These are phyloP conservation scores for Lecanicillium sp. DNA, from an alignment of 2,329 filamentous ascomycete genomes.

Conservation along the genomic window DNA sequence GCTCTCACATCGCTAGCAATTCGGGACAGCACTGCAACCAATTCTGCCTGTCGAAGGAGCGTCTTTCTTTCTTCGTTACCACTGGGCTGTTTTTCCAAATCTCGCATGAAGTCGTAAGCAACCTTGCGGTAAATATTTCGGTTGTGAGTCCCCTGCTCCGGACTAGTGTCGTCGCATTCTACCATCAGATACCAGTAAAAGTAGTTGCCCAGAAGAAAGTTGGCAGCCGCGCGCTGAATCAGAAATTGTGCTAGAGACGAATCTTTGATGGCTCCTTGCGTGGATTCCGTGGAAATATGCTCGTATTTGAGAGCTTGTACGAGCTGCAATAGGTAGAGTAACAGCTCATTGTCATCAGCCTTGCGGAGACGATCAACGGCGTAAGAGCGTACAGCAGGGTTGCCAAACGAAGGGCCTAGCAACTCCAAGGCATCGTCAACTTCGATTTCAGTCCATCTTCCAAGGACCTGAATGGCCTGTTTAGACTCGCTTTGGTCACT, in stretches of 20 bases:
- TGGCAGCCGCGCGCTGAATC: conserved; percentile 78
- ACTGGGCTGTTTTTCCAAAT: conserved; percentile 65
- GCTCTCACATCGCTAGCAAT: conserved; percentile 84
- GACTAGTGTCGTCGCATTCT: conserved; percentile 81
- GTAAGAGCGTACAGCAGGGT: conserved; percentile 80
- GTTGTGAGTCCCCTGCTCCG: conserved; percentile 67
- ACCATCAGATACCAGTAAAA: conserved; percentile 99
- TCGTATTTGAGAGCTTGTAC: conserved; percentile 96
- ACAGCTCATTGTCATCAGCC: conserved; percentile 83
- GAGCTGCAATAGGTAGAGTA: conserved; percentile 86
- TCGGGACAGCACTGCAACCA: conserved; percentile 79
- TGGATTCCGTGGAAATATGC: conserved; percentile 56
- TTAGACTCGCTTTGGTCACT: conserved; percentile 75
- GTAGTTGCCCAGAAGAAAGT: conserved; percentile 88
- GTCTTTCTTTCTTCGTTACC: conserved; percentile 69
- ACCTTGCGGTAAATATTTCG: conserved; percentile 87
- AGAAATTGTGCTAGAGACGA: conserved; percentile 87
- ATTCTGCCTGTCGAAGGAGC: conserved; percentile 79
- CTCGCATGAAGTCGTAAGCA: conserved; percentile 92
- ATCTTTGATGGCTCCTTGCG: conserved; percentile 57
- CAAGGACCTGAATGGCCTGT: conserved; percentile 82
- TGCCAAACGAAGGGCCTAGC: conserved; percentile 86
- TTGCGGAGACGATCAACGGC: conserved; percentile 89
- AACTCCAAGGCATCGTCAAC: conserved; percentile 94
- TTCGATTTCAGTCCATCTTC: conserved; percentile 94